Evolutionary conservation across 306 rosid species (phyloP), one percentile per base, ranked within the genome.

Genomic region (Cucurbita pepo): DNA sequence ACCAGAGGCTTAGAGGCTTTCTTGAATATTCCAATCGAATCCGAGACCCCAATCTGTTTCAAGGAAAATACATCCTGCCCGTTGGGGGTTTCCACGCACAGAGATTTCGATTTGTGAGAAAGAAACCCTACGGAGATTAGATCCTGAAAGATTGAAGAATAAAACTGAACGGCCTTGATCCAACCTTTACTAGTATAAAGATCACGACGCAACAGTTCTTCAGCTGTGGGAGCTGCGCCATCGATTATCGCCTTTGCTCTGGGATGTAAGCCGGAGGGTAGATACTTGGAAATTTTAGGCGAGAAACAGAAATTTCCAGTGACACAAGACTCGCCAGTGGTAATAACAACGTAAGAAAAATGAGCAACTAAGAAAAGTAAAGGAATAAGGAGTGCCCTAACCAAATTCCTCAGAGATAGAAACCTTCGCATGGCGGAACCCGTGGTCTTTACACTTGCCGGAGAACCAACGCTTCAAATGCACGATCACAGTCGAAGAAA

Each of bases 261-360:
- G 44, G 72, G 73, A 69, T 69, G 57, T 5, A 69, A 14, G 83
- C 86, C 4, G 83, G 65, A 4, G 87, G 80, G 0, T 83, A 86
- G 66, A 74, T 36, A 0, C 83, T 70, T 19, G 76, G 62, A 95
- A 77, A 79, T 81, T 67, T 71, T 89, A 0, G 96, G 83, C 78
- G 86, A 89, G 83, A 95, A 95, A 76, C 99, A 95, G 85, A 95
- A 95, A 53, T 81, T 85, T 7, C 86, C 90, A n/a, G 83, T 74
- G 64, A 56, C 72, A 60, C 99, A 95, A 0, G 99, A 89, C 77
- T 89, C 91, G 37, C 99, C 99, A 50, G 97, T 79, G 48, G 91
- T 56, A 37, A 92, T 79, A 11, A 95, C 77, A 60, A 95, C 84
- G 82, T 91, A 95, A 43, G 96, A 90, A 30, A 95, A 95, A 50